These are phyloP conservation scores for Claviceps quebecensis DNA, from an alignment of 2,329 filamentous ascomycete genomes.

Conservation along the genomic window DNA sequence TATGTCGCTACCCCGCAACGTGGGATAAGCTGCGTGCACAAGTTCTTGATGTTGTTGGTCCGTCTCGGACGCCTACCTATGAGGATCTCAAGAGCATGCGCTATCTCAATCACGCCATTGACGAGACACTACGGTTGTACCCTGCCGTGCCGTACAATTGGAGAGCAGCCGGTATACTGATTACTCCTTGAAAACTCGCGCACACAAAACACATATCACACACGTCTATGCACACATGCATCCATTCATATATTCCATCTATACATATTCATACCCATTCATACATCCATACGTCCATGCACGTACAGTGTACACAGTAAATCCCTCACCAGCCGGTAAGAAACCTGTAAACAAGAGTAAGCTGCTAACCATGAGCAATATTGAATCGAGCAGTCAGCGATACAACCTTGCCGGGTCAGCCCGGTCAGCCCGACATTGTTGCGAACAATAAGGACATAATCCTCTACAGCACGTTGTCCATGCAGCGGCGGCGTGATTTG, in stretches of 20 bases:
- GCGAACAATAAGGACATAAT: conserved; percentile 53
- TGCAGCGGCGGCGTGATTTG: conserved; percentile 56
- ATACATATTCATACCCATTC: too few species aligned
- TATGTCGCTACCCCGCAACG: conserved; percentile 55
- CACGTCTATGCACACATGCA: not conserved
- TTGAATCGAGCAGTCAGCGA: conserved; percentile 48
- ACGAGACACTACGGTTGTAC: conserved; percentile 66
- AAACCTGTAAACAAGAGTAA: not conserved
- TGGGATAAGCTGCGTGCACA: conserved; percentile 59
- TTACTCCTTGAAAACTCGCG: not conserved
- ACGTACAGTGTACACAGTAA: too few species aligned
- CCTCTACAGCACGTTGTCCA: conserved; percentile 51
- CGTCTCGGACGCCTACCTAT: conserved; percentile 52
- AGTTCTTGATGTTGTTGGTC: conserved; percentile 53
- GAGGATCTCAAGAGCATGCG: conserved; percentile 76
- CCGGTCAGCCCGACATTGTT: conserved; percentile 46
- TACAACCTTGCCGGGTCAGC: conserved; percentile 56
- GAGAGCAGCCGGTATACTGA: conserved; percentile 18
- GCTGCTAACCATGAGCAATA: conserved; percentile 36
- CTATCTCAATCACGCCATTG: conserved; percentile 59
- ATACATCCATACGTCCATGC: too few species aligned
- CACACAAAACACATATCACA: too few species aligned
- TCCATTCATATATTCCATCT: conserved; percentile 50
- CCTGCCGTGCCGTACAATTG: conserved; percentile 67
- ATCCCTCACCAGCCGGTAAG: too few species aligned